A percentile compares a stretch with the other conserved stretches of the same genome.
Evolutionary conservation across 2,329 filamentous ascomycete genomes (phyloP).

Genomic region (Sporothrix brunneoviolacea): DNA sequence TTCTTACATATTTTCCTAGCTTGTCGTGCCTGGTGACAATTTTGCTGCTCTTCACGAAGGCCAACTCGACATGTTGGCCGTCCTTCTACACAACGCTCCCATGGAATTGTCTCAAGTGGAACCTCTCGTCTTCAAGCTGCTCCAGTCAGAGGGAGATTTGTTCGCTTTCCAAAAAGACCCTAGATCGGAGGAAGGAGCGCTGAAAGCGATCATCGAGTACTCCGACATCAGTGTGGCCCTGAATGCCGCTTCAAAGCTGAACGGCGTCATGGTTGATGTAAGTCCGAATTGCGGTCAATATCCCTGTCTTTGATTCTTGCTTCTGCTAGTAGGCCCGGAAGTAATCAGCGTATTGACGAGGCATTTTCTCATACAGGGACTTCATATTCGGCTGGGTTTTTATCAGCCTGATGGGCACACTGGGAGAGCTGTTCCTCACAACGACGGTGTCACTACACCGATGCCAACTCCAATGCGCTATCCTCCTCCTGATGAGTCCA

Average conservation of each 20-base stretch:
- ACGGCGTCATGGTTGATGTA: conserved; percentile 32
- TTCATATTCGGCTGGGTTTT: conserved; percentile 15
- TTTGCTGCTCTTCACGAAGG: conserved; percentile 44
- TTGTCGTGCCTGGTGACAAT: conserved; percentile 24
- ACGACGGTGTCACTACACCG: conserved; percentile 16
- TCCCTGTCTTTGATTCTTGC: no score
- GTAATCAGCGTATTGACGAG: no score
- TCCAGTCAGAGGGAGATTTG: conserved; percentile 44
- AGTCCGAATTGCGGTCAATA: conserved; percentile 18
- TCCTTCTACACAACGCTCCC: conserved; percentile 18
- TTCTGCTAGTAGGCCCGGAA: no score
- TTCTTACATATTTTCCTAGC: conserved; percentile 16
- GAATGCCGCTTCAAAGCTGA: conserved; percentile 34
- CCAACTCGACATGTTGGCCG: conserved; percentile 45
- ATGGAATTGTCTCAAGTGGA: conserved; percentile 25
- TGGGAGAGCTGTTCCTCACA: conserved; percentile 6
- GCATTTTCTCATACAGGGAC: conserved; percentile 17
- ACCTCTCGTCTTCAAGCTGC: conserved; percentile 32
- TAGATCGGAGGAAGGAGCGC: conserved; percentile 35
- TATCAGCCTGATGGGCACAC: conserved; percentile 14
- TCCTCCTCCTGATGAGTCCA: conserved; percentile 8
- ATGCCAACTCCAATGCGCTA: conserved; percentile 18
- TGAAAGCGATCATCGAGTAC: conserved; percentile 47
- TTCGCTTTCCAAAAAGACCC: conserved; percentile 43
- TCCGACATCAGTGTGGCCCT: conserved; percentile 41